Conservation (phyloP, 106 monocot species). For the Cymbidium sinense region DNA sequence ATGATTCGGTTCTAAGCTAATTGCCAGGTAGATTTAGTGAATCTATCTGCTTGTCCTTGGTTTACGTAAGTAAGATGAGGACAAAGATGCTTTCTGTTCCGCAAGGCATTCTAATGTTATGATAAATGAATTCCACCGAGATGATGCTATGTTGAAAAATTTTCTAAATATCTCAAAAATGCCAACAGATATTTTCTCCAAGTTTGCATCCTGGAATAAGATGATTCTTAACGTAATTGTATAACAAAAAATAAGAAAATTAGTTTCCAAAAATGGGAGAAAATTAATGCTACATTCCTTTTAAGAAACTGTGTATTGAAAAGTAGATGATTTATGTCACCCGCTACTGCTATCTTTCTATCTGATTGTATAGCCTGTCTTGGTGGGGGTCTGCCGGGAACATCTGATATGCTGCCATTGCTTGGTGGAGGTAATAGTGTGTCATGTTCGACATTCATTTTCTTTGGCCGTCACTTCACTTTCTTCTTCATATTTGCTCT, state of each 20-base stretch:
- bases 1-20: too few species aligned
- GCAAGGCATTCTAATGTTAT: too few species aligned
- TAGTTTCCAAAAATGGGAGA: neutral
- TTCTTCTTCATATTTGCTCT: neutral
- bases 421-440: neutral
- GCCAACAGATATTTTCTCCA: neutral
- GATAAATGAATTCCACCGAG: too few species aligned
- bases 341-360: neutral
- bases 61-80: too few species aligned
- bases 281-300: neutral
- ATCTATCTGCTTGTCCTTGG: too few species aligned
- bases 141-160: too few species aligned
- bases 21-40: too few species aligned
- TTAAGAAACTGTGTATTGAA: neutral
- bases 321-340: neutral
- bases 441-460: neutral
- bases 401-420: neutral
- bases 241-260: neutral
- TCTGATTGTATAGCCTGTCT: neutral
- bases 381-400: neutral
- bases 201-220: neutral
- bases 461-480: neutral
- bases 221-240: neutral
- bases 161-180: neutral
- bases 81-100: too few species aligned